Evolutionary conservation across 2,329 filamentous ascomycete genomes (phyloP).

Genomic region (Microcyclospora pomicola): DNA sequence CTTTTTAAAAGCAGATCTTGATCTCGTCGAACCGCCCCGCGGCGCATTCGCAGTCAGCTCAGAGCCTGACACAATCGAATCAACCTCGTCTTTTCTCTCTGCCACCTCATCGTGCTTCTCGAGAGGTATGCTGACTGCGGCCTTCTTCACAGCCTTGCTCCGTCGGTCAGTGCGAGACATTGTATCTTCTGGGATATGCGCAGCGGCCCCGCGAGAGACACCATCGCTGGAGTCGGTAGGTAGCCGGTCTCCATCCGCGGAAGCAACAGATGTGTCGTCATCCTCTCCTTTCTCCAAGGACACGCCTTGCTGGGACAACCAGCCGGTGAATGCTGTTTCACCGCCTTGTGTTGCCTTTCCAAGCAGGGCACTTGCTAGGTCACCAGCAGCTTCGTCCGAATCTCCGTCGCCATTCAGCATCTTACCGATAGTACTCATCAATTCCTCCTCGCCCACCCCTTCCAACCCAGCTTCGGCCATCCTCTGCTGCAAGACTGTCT

Average conservation of each 20-base stretch:
- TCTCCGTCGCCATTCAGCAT: slow-evolving; percentile 30
- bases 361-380: slow-evolving; percentile 30
- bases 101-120: too few species aligned
- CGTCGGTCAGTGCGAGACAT: too few species aligned
- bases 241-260: not conserved
- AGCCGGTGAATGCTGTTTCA: slow-evolving; percentile 16
- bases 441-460: slow-evolving; percentile 28
- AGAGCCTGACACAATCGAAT: too few species aligned
- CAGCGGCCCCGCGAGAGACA: too few species aligned
- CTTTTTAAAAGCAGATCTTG: too few species aligned
- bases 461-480: slow-evolving; percentile 20
- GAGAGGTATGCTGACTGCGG: too few species aligned
- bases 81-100: too few species aligned
- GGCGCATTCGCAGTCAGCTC: too few species aligned
- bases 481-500: slow-evolving; percentile 17
- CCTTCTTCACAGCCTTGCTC: too few species aligned
- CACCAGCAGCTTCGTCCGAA: slow-evolving; percentile 29
- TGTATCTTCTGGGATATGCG: too few species aligned
- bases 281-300: slow-evolving; percentile 12
- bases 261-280: slow-evolving; percentile 7
- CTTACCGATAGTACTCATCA: slow-evolving; percentile 30
- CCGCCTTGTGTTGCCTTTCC: slow-evolving; percentile 18
- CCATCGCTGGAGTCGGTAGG: too few species aligned
- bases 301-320: slow-evolving; percentile 22
- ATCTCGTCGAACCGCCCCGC: too few species aligned